These are phyloP conservation scores for Zizania latifolia DNA, from an alignment of 176 grass and related monocot genomes.

Conservation along the genomic window DNA sequence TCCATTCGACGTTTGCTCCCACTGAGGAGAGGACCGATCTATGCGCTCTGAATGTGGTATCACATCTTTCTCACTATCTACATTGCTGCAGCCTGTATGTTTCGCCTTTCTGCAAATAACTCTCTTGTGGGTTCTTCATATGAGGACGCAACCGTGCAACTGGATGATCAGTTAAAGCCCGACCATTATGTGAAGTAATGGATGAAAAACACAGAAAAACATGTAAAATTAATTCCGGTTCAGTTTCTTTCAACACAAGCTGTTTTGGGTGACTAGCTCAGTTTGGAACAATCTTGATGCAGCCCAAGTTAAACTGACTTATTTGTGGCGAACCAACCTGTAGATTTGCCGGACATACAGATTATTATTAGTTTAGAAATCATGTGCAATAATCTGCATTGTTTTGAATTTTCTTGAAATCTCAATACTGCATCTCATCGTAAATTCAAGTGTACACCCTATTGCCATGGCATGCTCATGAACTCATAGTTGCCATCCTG, in stretches of 20 bases:
- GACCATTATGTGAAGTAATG: not conserved
- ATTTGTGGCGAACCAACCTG: not conserved
- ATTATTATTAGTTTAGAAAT: not conserved
- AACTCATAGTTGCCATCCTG: not conserved
- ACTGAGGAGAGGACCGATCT: slow-evolving; percentile 48
- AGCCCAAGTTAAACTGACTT: not conserved
- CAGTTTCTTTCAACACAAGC: not conserved
- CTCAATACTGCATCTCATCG: not conserved
- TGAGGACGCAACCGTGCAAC: not conserved
- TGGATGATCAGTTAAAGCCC: not conserved
- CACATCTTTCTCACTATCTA: not conserved
- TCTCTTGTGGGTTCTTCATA: not conserved
- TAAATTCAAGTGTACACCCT: not conserved
- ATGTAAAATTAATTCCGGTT: not conserved
- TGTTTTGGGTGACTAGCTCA: not conserved
- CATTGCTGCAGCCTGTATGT: not conserved
- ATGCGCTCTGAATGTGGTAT: slow-evolving; percentile 62
- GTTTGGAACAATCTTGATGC: not conserved
- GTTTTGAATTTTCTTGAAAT: not conserved
- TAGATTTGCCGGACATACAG: not conserved
- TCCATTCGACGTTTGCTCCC: slow-evolving; percentile 38
- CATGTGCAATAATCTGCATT: not conserved
- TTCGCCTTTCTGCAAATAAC: not conserved
- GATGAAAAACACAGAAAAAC: not conserved
- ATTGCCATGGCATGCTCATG: not conserved